Evolutionary conservation across 441 rosid species (phyloP), one percentile per base, ranked within the genome.

Genomic region (Populus hybrid): DNA sequence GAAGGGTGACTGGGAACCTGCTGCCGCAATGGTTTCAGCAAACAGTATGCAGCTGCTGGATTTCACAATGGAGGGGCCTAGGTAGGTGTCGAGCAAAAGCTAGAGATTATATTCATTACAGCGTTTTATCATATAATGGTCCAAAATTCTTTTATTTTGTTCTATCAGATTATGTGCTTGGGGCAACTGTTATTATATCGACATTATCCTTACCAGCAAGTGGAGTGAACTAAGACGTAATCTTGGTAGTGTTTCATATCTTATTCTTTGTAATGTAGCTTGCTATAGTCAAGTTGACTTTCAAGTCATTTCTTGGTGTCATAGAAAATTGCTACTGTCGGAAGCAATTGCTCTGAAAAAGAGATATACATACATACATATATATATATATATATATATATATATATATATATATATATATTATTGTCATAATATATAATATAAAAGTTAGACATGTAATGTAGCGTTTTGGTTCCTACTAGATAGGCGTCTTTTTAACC

Each of bases 71-170:
- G 77, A 61, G 32, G 24, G 42, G 14, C 23, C 64, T 36, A 42
- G 38, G 78, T 66, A 42, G 38, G 78, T 59, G 57, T 34, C 28
- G 9, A 50, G 35, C 24, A 4, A 78, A 78, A 72, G 30, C 18
- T 67, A 26, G 75, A 70, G 40, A 72, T 73, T 70, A 75, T 67
- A 75, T 35, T 26, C 28, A 78, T 75, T 57, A 69, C 46, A 46
- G 40, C 53, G 53, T 65, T 64, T 65, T 26, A 6, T 67, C 40
- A 14, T 36, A 19, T 36, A 19, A 40, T 77, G 76, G 67, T 72
- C 59, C 38, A 30, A 18, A 67, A 82, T 80, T 87, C 82, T 85
- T 80, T 85, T 64, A 71, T 74, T 81, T 79, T 64, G 74, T 79
- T 81, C 42, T 35, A 67, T 73, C 72, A 73, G 73, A 35, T 40